Evolutionary conservation across 2,329 filamentous ascomycete species (phyloP).

Genomic region (Colletotrichum orbiculare): DNA sequence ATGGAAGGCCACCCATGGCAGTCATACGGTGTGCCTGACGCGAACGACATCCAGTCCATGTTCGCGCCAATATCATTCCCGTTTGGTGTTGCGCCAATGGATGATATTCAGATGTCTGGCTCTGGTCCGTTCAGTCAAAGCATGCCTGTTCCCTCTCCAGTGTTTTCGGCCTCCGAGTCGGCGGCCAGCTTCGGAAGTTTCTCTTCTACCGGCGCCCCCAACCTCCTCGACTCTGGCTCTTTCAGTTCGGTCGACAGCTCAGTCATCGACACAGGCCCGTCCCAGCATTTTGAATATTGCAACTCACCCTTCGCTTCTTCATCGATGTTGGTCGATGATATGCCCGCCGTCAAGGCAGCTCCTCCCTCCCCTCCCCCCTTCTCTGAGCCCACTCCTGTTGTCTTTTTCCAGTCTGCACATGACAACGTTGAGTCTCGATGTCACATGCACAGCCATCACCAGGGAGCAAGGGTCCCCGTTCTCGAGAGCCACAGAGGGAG

Average conservation of each 20-base stretch:
- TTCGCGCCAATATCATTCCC: conserved; percentile 31
- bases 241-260: conserved; percentile 24
- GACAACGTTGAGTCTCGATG: conserved; percentile 9
- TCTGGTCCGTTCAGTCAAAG: conserved; percentile 15
- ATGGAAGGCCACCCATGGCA: conserved; percentile 24
- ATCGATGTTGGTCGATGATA: conserved; percentile 14
- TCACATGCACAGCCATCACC: conserved; percentile 7
- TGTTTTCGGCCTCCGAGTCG: conserved; percentile 22
- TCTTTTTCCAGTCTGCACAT: conserved; percentile 22
- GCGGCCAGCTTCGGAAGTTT: conserved; percentile 33
- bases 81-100: conserved; percentile 18
- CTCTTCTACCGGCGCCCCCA: conserved; percentile 28
- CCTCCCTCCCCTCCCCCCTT: conserved; percentile 25
- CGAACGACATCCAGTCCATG: conserved; percentile 33
- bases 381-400: conserved; percentile 20
- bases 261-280: conserved; percentile 11
- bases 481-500: background rate
- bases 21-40: conserved; percentile 11
- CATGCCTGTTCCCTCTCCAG: conserved; percentile 19
- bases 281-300: conserved; percentile 27
- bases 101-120: conserved; percentile 10
- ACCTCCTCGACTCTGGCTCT: conserved; percentile 22
- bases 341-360: conserved; percentile 11
- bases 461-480: background rate
- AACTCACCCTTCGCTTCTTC: conserved; percentile 24